Percentiles rank a stretch among this genome's conserved stretches.
These are phyloP conservation scores for Fragilariopsis cylindrus DNA, from an alignment of 108 stramenopile genomes.

Conservation along the genomic window DNA sequence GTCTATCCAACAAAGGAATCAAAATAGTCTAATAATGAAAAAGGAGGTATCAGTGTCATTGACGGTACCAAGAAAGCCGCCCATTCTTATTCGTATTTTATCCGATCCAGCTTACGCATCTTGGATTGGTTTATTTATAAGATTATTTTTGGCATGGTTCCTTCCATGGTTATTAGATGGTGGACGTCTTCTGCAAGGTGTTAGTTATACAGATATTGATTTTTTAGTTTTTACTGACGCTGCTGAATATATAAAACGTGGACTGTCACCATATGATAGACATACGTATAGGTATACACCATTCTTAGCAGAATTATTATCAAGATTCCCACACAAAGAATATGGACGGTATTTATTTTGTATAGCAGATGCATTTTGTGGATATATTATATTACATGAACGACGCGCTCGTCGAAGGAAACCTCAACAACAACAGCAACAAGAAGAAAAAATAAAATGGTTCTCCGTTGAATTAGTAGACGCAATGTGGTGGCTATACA, in stretches of 20 bases:
- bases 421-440: conserved; percentile 12
- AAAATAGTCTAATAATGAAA: background rate
- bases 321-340: conserved; percentile 38
- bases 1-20: too few relatives aligned
- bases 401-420: conserved; percentile 25
- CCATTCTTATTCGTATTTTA: conserved; percentile 16
- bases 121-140: conserved; percentile 56
- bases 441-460: conserved; percentile 11
- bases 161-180: conserved; percentile 70
- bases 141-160: conserved; percentile 60
- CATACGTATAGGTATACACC: conserved; percentile 99
- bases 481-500: conserved; percentile 83
- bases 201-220: conserved; percentile 89
- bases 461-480: conserved; percentile 38
- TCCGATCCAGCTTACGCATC: conserved; percentile 36
- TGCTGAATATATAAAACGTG: conserved; percentile 55
- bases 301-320: conserved; percentile 81
- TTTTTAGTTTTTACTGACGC: conserved; percentile 88
- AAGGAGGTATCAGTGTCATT: background rate
- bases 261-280: conserved; percentile 85
- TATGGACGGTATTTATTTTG: conserved; percentile 76
- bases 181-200: conserved; percentile 62
- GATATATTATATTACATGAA: conserved; percentile 58
- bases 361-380: conserved; percentile 83
- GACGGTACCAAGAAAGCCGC: background rate